Percentiles rank a stretch among this genome's conserved stretches.
phyloP scores from a whole-genome alignment of 768 basidiomycete species.

The Boletus reticuloceps region DNA sequence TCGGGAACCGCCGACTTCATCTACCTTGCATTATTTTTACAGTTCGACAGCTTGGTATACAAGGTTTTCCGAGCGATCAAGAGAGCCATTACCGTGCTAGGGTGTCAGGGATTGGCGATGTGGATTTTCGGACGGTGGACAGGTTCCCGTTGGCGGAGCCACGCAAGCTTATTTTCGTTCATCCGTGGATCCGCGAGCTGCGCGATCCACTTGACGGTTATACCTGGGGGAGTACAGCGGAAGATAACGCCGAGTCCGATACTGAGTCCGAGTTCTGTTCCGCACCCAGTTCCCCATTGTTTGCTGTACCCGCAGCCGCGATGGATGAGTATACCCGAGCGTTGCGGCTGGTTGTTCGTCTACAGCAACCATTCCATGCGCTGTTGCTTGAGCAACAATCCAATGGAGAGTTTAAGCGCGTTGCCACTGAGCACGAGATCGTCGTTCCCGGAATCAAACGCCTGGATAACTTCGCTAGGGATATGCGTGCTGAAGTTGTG shows the following conservation, averaged over 20 bases:
- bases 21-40: slow-evolving; percentile 1
- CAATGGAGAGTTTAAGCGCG: neutral
- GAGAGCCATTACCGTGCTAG: neutral
- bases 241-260: no score
- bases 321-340: neutral
- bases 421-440: neutral
- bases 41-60: neutral
- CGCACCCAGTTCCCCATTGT: no score
- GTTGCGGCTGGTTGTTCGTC: neutral
- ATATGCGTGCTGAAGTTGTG: neutral
- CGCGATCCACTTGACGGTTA: neutral
- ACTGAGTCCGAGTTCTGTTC: no score
- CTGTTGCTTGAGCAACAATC: neutral
- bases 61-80: neutral
- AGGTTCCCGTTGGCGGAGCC: neutral
- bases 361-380: neutral
- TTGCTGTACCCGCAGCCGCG: rapidly evolving
- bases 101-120: neutral
- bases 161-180: neutral
- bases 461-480: neutral
- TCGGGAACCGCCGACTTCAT: neutral
- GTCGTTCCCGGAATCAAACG: neutral
- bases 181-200: slow-evolving; percentile 9
- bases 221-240: neutral
- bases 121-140: neutral